Percentiles rank a stretch among this genome's conserved stretches.
Conservation (phyloP, 1,139 yeast species). For the Sugiyamaella grinbergsii region DNA sequence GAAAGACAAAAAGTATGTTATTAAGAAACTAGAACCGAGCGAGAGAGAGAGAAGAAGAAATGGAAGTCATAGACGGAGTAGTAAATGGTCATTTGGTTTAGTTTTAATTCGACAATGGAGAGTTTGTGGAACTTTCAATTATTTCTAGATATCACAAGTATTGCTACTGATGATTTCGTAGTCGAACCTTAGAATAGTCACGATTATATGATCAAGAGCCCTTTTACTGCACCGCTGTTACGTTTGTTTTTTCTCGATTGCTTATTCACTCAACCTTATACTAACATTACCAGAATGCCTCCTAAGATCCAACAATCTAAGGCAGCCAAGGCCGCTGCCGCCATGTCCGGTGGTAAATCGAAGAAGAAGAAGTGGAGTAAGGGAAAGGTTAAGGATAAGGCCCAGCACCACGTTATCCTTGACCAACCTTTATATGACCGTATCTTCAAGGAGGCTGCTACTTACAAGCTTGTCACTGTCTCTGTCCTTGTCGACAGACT, state of each 20-base stretch:
- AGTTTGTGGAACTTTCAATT: no score
- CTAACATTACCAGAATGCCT: slow-evolving; percentile 62
- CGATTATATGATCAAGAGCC: no score
- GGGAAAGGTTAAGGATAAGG: slow-evolving; percentile 99
- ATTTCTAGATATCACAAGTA: no score
- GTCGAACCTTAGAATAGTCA: no score
- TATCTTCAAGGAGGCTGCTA: slow-evolving; percentile 98
- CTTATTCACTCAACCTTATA: no score
- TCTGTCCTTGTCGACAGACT: slow-evolving; percentile 98
- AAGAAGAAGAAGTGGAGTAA: slow-evolving; percentile 99
- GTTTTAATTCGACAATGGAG: no score
- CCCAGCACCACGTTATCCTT: slow-evolving; percentile 95
- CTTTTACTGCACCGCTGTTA: no score
- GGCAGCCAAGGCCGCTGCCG: slow-evolving; percentile 99
- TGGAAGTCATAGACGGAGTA: background rate
- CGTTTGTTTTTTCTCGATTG: no score
- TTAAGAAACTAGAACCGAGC: background rate
- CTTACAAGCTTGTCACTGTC: slow-evolving; percentile 97
- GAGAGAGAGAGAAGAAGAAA: slow-evolving; percentile 1
- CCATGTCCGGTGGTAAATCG: slow-evolving; percentile 99
- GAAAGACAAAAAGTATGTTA: slow-evolving; percentile 15
- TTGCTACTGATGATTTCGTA: no score
- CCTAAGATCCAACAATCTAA: slow-evolving; percentile 99
- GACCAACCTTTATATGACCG: slow-evolving; percentile 99
- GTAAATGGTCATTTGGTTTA: no score